Evolutionary conservation across 345 rosid genomes (phyloP), one percentile per base, ranked within the genome.

Genomic region (Eutrema heterophyllum): DNA sequence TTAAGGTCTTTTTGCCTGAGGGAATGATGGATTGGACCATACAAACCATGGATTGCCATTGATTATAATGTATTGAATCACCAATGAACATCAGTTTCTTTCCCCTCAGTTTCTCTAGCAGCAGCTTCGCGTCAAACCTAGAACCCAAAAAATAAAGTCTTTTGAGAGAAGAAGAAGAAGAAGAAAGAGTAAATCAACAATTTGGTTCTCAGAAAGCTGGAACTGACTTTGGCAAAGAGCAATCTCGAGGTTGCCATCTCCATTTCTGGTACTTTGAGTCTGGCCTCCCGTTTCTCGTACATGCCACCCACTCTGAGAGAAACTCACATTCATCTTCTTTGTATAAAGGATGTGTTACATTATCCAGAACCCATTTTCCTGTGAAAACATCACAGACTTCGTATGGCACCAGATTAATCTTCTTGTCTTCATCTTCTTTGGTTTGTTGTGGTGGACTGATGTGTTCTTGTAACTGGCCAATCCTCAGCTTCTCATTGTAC

Each of bases 221-320:
- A 43, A 24, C 68, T 77, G 64, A 92, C 97, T 81, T 86, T 74
- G 97, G 99, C 69, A 95, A 72, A 44, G 91, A 86, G 53, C 99
- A 95, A 51, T 88, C 92, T 55, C 78, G 84, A 27, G 99, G 99
- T 66, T 95, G 87, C 99, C 99, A 95, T 82, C 88, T 87, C 99
- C 98, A 95, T 40, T 84, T 86, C 88, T 95, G 96, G 71, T 84
- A 92, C 66, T 72, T 27, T 6, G 94, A 88, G 70, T 95, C 93
- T 45, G 83, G 85, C 73, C 99, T 88, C 24, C 97, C 98, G 69
- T 95, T 90, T 78, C 85, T 82, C 41, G 84, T 75, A 71, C 97
- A 95, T 7, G 85, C 78, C 50, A 83, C 92, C 79, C 86, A 89
- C 55, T 85, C 84, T 0, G 91, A 64, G 7, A 87, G 79, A 50